Evolutionary conservation across 164 flowering plant genomes (phyloP).

Genomic region (Akebia trifoliata): DNA sequence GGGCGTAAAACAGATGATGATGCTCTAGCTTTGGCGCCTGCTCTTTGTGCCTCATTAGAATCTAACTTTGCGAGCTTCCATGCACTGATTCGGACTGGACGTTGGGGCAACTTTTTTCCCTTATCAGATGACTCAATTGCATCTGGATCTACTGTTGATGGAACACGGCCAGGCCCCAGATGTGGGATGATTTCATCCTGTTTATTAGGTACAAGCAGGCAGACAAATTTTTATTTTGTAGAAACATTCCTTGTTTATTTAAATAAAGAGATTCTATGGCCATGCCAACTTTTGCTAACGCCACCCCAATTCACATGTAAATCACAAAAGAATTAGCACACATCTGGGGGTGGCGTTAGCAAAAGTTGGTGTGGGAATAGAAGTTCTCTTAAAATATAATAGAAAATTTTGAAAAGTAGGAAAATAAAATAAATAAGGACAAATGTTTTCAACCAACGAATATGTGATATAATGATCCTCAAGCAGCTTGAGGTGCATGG

Average conservation of each 20-base stretch:
- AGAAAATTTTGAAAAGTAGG: background rate
- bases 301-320: too few relatives aligned
- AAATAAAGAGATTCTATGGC: too few relatives aligned
- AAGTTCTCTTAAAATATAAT: too few relatives aligned
- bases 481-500: too few relatives aligned
- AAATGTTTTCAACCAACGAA: background rate
- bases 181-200: constrained; percentile 94
- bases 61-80: constrained; percentile 95
- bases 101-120: constrained; percentile 51
- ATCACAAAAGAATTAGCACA: too few relatives aligned
- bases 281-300: too few relatives aligned
- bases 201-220: background rate
- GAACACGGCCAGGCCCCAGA: constrained; percentile 77
- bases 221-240: background rate
- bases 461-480: too few relatives aligned
- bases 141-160: constrained; percentile 95
- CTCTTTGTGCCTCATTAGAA: constrained; percentile 74
- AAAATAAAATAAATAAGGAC: background rate
- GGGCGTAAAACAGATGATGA: constrained; percentile 94
- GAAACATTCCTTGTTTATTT: background rate
- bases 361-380: too few relatives aligned
- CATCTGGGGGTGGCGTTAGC: too few relatives aligned
- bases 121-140: constrained; percentile 42
- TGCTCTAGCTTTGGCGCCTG: constrained; percentile 91
- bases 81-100: constrained; percentile 79